Evolutionary conservation across 1,284 basidiomycete species (phyloP).

Genomic region (Ustilago trichophora): DNA sequence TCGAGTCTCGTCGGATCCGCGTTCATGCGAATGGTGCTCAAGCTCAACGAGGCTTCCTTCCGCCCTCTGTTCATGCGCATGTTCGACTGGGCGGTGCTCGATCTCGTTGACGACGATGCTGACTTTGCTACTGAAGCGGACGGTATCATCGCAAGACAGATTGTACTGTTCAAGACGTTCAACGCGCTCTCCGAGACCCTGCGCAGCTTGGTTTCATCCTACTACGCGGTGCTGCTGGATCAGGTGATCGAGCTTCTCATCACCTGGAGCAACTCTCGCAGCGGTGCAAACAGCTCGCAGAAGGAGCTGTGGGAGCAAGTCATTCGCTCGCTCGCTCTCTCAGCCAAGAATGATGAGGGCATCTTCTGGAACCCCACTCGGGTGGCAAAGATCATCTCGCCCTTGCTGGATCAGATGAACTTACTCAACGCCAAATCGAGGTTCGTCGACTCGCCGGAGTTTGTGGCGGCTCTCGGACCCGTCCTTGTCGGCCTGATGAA

Average conservation of each 20-base stretch:
- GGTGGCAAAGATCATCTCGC: conserved; percentile 73
- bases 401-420: conserved; percentile 75
- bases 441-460: conserved; percentile 12
- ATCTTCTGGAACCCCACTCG: conserved; percentile 89
- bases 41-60: conserved; percentile 92
- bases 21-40: conserved; percentile 88
- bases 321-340: conserved; percentile 75
- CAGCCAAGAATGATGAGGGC: conserved; percentile 81
- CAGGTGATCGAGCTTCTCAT: conserved; percentile 76
- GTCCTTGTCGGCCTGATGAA: conserved; percentile 71
- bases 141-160: conserved; percentile 53
- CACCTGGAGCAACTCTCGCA: conserved; percentile 40
- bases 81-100: conserved; percentile 92
- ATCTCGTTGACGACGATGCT: conserved; percentile 68
- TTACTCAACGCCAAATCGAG: conserved; percentile 7
- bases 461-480: conserved; percentile 7
- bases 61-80: conserved; percentile 88
- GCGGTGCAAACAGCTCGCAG: conserved; percentile 30
- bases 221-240: conserved; percentile 72
- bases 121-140: conserved; percentile 12
- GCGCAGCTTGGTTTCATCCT: conserved; percentile 53
- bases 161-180: conserved; percentile 59
- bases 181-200: conserved; percentile 54
- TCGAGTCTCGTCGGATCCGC: conserved; percentile 71
- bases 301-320: conserved; percentile 74